Evolutionary conservation across 2,329 filamentous ascomycete species (phyloP), one percentile per base, ranked within the genome.

Genomic region (Iodosphaeria phyllophila): DNA sequence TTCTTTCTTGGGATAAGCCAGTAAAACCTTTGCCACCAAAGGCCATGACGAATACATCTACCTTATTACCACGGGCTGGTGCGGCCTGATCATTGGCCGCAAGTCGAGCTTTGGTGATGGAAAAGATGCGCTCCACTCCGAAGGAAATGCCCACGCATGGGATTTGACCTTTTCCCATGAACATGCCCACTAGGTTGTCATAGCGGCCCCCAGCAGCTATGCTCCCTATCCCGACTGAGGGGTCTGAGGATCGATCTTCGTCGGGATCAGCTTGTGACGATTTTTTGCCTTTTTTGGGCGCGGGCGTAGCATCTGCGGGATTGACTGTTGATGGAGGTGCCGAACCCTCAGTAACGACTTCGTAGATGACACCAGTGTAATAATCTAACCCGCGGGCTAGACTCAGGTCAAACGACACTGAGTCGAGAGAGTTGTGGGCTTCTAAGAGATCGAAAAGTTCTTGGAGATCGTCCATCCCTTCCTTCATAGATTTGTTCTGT

Each of bases 1-100:
- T 84, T 35, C 86, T 75, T 57, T 93, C 77, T 36, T 72, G 70
- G 27, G 92, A 53, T 34, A 91, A 58, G 22, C 80, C 82, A 10
- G 64, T 74, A 48, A 84, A 86, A 12, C 73, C 77, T 51, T 84
- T 86, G 26, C 79, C 77, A 27, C 82, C 84, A 42, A 93, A 83
- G 0, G 83, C 83, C 83, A 95, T 95, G 41, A 95, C 76, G 50
- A 72, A 93, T 22, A 84, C 83, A 43, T 95, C 84, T 3, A 84
- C 74, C 38, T 89, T 77, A 41, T 74, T 82, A 34, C 62, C 60
- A 33, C 77, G 59, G 26, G 71, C 53, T 16, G 52, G 37, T 12
- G 60, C 50, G n/a, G 52, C 49, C 16, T 17, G 35, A 26, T 39
- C 36, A 22, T 38, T 32, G 14, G 36, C 65, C 32, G 67, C 69